Evolutionary conservation across 192 early-diverging fungal genomes (phyloP), one percentile per base, ranked within the genome.

Genomic region (Coemansia sp.): DNA sequence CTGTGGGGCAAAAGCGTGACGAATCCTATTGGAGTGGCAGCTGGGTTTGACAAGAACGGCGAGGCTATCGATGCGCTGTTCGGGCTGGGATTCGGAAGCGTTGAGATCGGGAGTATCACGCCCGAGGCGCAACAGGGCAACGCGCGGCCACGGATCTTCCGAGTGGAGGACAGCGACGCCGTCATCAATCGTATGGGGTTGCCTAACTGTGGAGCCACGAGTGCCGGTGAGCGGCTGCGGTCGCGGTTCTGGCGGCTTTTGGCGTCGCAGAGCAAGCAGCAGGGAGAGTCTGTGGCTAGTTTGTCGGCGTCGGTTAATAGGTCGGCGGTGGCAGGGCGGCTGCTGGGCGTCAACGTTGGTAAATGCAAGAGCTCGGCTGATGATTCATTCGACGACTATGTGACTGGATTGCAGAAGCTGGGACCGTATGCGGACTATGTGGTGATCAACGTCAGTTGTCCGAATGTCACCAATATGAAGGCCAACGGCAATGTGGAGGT

Each of bases 171-270:
- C 31, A 91, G 91, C 67, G 76, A 76, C 15, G 90, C 94, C 21
- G 87, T 92, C 37, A 93, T 96, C 67, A 96, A 96, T 84, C 89
- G 95, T 38, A 94, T 94, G 75, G 94, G 95, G 8, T 88, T 95
- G 84, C 94, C 94, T 80, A 92, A 90, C 62, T 91, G 90, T 36
- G 95, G 95, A 15, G 88, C 89, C 66, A 82, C 73, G 14, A 76
- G 51, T 14, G 90, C 90, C 27, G 84, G 70, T 23, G 70, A 86
- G 8, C 88, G 93, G 29, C 84, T 97, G n/a, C 84, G 85, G 34
- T 76, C 87, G 59, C 87, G 95, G 41, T 84, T 94, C 74, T 86
- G 90, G 84, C 81, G 87, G n/a, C 84, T 84, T 72, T 59, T 86
- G 64, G 77, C 80, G 48, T 70, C 78, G 53, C 87, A 78, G 76